These are phyloP conservation scores for Penicillium lagena DNA, from an alignment of 495 filamentous ascomycete genomes.

Conservation along the genomic window DNA sequence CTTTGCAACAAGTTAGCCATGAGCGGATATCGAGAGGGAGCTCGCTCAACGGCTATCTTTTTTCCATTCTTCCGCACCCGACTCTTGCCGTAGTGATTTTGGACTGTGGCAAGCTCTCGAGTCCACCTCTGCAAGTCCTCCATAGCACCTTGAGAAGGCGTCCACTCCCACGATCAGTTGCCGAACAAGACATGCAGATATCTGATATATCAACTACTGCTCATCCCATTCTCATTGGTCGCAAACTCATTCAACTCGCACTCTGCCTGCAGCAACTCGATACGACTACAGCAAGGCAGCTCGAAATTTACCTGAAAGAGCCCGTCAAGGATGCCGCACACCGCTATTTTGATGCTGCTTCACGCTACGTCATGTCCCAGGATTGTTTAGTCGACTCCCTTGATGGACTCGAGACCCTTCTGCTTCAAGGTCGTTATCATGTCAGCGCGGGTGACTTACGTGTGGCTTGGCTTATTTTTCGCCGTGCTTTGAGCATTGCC, in stretches of 20 bases:
- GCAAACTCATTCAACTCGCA: slow-evolving; percentile 38
- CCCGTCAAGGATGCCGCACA: slow-evolving; percentile 21
- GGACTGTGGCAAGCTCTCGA: slow-evolving; percentile 4
- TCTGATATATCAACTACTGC: slow-evolving; percentile 18
- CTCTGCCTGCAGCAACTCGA: slow-evolving; percentile 43
- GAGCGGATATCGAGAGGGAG: slow-evolving; percentile 6
- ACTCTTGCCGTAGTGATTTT: slow-evolving; percentile 4
- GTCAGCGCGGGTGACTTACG: slow-evolving; percentile 36
- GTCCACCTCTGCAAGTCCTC: slow-evolving; percentile 7
- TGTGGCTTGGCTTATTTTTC: slow-evolving; percentile 33
- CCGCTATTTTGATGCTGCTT: slow-evolving; percentile 29
- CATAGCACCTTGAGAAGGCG: background rate
- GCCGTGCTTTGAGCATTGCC: slow-evolving; percentile 35
- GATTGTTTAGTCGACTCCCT: slow-evolving; percentile 43
- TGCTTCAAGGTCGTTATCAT: slow-evolving; percentile 36
- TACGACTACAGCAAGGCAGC: slow-evolving; percentile 12
- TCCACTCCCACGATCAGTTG: background rate
- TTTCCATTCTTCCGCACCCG: slow-evolving; percentile 7
- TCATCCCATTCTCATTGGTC: slow-evolving; percentile 40
- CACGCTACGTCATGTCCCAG: slow-evolving; percentile 38
- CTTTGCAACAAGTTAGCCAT: slow-evolving; percentile 6
- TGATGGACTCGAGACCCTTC: slow-evolving; percentile 43
- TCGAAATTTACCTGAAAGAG: slow-evolving; percentile 19
- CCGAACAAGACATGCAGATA: background rate
- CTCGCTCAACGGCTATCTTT: slow-evolving; percentile 8